These are phyloP conservation scores for Solanum chiquidenum DNA, from an alignment of 257 asterid genomes.

Conservation along the genomic window DNA sequence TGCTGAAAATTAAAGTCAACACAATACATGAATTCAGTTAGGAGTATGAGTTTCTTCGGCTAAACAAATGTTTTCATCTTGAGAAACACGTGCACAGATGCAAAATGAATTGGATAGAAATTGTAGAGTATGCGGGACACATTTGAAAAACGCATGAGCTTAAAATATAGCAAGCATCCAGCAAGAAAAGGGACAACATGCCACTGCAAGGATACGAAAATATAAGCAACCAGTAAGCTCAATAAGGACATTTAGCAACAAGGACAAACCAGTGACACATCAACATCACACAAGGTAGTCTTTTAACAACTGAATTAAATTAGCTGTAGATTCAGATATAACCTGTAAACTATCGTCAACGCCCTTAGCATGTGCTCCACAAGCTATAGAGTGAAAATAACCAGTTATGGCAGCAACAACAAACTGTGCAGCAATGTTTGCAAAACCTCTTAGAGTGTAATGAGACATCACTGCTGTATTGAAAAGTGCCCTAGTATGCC, in stretches of 20 bases:
- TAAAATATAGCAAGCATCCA: not conserved
- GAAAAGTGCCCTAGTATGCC: constrained; percentile 98
- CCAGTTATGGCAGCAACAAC: constrained; percentile 95
- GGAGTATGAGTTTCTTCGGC: not conserved
- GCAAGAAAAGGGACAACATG: not conserved
- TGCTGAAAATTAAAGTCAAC: not conserved
- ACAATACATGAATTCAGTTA: not conserved
- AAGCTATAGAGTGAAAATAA: constrained; percentile 95
- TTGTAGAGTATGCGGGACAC: not conserved
- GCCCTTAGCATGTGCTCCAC: constrained; percentile 91
- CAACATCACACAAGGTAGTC: not conserved
- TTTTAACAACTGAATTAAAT: not conserved
- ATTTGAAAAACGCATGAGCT: not conserved
- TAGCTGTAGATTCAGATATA: not conserved
- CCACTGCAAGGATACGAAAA: not conserved
- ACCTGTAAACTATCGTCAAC: constrained; percentile 97
- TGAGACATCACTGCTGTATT: constrained; percentile 98
- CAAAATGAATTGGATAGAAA: not conserved
- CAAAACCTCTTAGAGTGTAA: constrained; percentile 64
- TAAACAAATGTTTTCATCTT: not conserved
- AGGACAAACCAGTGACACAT: not conserved
- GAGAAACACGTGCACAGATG: not conserved
- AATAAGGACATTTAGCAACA: not conserved
- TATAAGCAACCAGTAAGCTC: not conserved
- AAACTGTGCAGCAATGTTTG: constrained; percentile 59